Conservation (phyloP, 2,329 filamentous ascomycete species). For the Endoconidiophora laricicola region DNA sequence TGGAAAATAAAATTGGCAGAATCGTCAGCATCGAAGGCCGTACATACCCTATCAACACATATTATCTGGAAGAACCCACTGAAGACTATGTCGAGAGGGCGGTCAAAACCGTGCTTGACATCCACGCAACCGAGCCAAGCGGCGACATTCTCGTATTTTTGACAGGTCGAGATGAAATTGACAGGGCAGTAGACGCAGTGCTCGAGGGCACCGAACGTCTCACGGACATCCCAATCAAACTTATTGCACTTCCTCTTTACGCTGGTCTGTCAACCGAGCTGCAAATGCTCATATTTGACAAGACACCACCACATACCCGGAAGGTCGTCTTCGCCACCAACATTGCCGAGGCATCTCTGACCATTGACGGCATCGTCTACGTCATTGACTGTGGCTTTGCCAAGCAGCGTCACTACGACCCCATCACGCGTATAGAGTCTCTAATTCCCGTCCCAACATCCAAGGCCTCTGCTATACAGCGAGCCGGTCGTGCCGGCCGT, state of each 20-base stretch:
- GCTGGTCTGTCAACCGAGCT: constrained; percentile 79
- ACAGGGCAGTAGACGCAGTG: constrained; percentile 23
- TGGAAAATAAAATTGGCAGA: background rate
- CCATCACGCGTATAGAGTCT: constrained; percentile 70
- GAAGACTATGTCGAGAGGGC: constrained; percentile 79
- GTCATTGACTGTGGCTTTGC: constrained; percentile 86
- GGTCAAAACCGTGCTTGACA: constrained; percentile 70
- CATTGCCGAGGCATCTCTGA: constrained; percentile 90
- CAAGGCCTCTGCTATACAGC: constrained; percentile 81
- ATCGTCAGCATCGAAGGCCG: constrained; percentile 55
- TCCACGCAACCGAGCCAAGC: constrained; percentile 62
- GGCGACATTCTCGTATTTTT: constrained; percentile 87
- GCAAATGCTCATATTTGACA: constrained; percentile 89
- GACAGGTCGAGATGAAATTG: constrained; percentile 86
- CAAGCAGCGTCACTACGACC: constrained; percentile 75
- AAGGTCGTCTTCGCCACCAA: constrained; percentile 93
- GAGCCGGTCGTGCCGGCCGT: constrained; percentile 76
- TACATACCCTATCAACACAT: constrained; percentile 73
- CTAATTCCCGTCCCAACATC: constrained; percentile 69
- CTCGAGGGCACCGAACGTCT: constrained; percentile 14
- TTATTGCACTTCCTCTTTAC: constrained; percentile 64
- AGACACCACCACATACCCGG: constrained; percentile 60
- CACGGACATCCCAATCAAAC: constrained; percentile 30
- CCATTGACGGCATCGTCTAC: constrained; percentile 80
- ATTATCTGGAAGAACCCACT: constrained; percentile 61